A percentile compares a stretch with the other conserved stretches of the same genome.
Evolutionary conservation across 1,284 basidiomycete species (phyloP).

Genomic region (Trichosporon ovoides): DNA sequence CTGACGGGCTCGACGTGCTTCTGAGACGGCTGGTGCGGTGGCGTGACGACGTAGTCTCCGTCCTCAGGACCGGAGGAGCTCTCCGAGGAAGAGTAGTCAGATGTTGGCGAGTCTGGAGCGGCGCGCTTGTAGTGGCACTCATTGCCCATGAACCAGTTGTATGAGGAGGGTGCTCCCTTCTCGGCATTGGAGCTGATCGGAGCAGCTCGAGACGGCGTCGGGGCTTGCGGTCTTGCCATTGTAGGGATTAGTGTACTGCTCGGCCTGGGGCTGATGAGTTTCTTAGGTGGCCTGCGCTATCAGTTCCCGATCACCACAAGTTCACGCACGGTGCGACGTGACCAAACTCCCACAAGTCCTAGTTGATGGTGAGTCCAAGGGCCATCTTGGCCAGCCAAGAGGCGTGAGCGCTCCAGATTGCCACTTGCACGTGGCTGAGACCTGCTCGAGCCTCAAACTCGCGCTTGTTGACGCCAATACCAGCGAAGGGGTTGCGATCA

Average conservation of each 20-base stretch:
- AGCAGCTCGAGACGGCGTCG: background rate
- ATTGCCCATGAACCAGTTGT: background rate
- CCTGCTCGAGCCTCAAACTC: conserved; percentile 5
- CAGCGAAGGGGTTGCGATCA: conserved; percentile 17
- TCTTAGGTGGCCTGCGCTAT: no score
- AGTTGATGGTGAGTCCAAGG: conserved; percentile 12
- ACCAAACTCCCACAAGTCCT: conserved; percentile 14
- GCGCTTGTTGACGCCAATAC: conserved; percentile 9
- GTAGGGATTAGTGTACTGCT: no score
- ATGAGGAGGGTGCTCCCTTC: background rate
- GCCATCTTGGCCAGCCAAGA: conserved; percentile 12
- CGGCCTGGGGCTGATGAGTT: no score
- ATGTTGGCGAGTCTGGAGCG: background rate
- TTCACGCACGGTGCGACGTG: conserved; percentile 14
- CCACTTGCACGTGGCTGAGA: conserved; percentile 10
- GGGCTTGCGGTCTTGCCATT: background rate
- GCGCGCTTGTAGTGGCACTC: background rate
- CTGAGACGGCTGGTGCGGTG: background rate
- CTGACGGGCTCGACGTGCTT: background rate
- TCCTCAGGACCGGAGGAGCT: background rate
- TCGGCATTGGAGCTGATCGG: background rate
- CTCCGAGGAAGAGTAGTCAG: background rate
- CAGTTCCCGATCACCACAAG: no score
- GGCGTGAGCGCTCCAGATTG: conserved; percentile 15
- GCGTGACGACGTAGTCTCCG: background rate